Percentiles rank a stretch among this genome's conserved stretches.
Conservation (phyloP, 306 rosid species). For the Hippophae gyantsensis region DNA sequence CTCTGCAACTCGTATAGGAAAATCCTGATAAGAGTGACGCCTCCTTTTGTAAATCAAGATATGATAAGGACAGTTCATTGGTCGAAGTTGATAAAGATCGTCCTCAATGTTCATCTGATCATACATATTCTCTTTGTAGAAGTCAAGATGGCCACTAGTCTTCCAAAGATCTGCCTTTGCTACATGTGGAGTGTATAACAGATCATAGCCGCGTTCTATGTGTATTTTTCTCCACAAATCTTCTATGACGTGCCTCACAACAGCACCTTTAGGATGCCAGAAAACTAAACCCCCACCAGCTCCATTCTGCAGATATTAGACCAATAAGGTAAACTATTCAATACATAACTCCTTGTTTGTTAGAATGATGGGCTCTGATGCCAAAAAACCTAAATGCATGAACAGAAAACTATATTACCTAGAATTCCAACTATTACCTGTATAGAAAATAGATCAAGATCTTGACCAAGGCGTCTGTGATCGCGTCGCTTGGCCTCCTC, state of each 20-base stretch:
- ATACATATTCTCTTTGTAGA: slow-evolving; percentile 86
- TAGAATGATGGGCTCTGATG: not conserved
- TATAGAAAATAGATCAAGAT: slow-evolving; percentile 92
- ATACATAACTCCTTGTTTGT: slow-evolving; percentile 12
- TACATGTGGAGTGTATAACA: slow-evolving; percentile 89
- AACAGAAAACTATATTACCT: slow-evolving; percentile 16
- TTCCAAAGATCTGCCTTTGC: slow-evolving; percentile 98
- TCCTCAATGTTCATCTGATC: slow-evolving; percentile 88
- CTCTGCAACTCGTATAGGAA: slow-evolving; percentile 86
- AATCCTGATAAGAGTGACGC: slow-evolving; percentile 82
- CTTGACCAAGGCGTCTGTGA: slow-evolving; percentile 91
- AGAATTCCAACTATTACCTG: slow-evolving; percentile 40
- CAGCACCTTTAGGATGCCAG: slow-evolving; percentile 99
- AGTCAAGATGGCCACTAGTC: slow-evolving; percentile 95
- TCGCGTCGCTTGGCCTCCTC: slow-evolving; percentile 96
- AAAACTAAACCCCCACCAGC: slow-evolving; percentile 98
- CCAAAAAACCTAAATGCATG: not conserved
- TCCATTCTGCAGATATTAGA: slow-evolving; percentile 53
- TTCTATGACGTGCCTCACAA: slow-evolving; percentile 81
- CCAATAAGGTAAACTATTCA: slow-evolving; percentile 19
- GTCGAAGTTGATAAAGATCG: slow-evolving; percentile 89
- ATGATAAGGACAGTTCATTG: slow-evolving; percentile 98
- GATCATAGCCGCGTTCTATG: slow-evolving; percentile 69
- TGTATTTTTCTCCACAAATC: slow-evolving; percentile 83
- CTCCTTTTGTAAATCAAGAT: slow-evolving; percentile 82